Conservation (phyloP, 768 basidiomycete genomes). For the Lentinula boryana region DNA sequence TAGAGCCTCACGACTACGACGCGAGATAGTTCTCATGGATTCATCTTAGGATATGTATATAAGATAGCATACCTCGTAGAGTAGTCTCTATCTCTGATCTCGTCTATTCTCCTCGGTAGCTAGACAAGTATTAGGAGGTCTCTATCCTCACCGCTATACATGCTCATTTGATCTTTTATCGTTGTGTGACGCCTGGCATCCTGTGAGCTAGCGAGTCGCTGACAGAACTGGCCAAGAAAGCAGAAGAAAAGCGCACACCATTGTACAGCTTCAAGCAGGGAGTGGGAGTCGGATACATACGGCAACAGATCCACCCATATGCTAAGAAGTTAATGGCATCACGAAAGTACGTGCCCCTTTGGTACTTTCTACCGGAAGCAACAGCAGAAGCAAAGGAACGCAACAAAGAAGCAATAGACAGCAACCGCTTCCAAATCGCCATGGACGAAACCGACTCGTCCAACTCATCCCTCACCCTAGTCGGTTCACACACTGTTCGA, state of each 20-base stretch:
- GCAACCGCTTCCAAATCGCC: neutral
- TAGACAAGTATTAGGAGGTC: no score
- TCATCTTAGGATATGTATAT: no score
- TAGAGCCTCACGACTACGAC: no score
- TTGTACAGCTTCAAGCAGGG: neutral
- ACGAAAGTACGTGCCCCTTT: slow-evolving; percentile 2
- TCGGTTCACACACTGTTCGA: neutral
- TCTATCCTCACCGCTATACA: no score
- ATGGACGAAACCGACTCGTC: neutral
- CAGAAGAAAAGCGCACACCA: slow-evolving; percentile 8
- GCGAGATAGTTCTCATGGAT: no score
- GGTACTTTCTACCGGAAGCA: slow-evolving; percentile 5
- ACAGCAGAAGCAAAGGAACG: neutral
- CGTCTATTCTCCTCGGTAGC: no score
- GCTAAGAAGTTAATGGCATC: neutral
- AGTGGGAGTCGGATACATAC: neutral
- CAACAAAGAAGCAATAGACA: neutral
- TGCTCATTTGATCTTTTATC: no score
- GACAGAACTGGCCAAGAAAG: slow-evolving; percentile 9
- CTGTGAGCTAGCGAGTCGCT: no score
- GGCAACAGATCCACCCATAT: neutral
- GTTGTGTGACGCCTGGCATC: no score
- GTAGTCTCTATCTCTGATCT: no score
- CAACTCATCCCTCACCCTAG: neutral
- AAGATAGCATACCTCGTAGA: no score